phyloP scores from a whole-genome alignment of 2,329 filamentous ascomycete genomes.

The Westerdykella sp. region DNA sequence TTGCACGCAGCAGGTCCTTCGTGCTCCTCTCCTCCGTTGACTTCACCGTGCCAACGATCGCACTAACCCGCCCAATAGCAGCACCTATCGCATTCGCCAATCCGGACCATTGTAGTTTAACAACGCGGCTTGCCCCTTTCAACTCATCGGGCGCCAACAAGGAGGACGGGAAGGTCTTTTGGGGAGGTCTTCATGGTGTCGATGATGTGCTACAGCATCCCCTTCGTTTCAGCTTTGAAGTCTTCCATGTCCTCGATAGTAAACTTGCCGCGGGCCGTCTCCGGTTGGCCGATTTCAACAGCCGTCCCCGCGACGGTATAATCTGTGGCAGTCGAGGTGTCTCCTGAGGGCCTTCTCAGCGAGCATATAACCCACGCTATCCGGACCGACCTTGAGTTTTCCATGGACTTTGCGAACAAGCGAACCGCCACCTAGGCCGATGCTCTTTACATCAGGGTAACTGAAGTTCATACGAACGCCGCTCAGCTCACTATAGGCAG shows the following conservation, averaged over 20 bases:
- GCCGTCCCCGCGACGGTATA: conserved; percentile 37
- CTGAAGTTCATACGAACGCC: conserved; percentile 57
- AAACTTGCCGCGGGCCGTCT: conserved; percentile 30
- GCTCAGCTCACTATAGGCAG: conserved; percentile 56
- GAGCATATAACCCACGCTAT: conserved; percentile 56
- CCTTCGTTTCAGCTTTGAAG: conserved; percentile 41
- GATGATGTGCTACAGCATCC: conserved; percentile 51
- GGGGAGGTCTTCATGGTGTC: conserved; percentile 60
- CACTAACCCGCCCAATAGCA: conserved; percentile 54
- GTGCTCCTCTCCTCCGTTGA: conserved; percentile 31
- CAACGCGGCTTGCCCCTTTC: conserved; percentile 50
- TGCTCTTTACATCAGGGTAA: conserved; percentile 52
- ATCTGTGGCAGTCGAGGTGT: conserved; percentile 55
- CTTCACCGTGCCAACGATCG: conserved; percentile 38
- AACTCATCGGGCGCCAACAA: conserved; percentile 56
- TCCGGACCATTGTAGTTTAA: conserved; percentile 52
- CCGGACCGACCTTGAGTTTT: conserved; percentile 50
- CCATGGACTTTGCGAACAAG: conserved; percentile 42
- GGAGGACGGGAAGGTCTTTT: conserved; percentile 53
- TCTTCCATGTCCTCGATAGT: conserved; percentile 34
- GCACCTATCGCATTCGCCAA: conserved; percentile 62
- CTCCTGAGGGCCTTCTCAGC: conserved; percentile 49
- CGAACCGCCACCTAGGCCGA: conserved; percentile 55
- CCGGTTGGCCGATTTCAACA: conserved; percentile 41
- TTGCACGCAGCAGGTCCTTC: conserved; percentile 32